These are phyloP conservation scores for Crataegus laevigata DNA, from an alignment of 306 rosid genomes.

Conservation along the genomic window DNA sequence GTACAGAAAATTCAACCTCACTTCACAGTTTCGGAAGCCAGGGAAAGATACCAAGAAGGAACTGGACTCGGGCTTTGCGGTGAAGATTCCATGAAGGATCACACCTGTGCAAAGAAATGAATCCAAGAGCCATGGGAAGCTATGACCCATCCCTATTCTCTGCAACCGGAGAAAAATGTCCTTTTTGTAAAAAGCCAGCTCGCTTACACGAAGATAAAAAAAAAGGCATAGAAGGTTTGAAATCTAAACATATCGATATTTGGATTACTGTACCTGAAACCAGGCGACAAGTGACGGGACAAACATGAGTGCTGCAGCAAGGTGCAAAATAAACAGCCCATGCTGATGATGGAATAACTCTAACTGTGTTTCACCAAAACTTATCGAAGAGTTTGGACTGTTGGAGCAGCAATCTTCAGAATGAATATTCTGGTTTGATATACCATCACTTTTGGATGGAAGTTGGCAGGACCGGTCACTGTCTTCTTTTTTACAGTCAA, in stretches of 20 bases:
- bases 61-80: constrained; percentile 61
- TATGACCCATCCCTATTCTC: constrained; percentile 73
- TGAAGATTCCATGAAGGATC: constrained; percentile 81
- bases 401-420: constrained; percentile 41
- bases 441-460: constrained; percentile 43
- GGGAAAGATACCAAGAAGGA: constrained; percentile 45
- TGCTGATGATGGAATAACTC: constrained; percentile 85
- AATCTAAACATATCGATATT: not conserved
- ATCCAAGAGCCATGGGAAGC: constrained; percentile 82
- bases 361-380: constrained; percentile 73
- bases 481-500: constrained; percentile 32
- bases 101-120: constrained; percentile 65
- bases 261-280: constrained; percentile 61
- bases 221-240: not conserved
- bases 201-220: not conserved
- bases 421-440: constrained; percentile 38
- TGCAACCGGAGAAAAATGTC: constrained; percentile 27
- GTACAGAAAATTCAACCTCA: constrained; percentile 52
- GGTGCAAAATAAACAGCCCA: constrained; percentile 80
- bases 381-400: constrained; percentile 63
- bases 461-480: constrained; percentile 32
- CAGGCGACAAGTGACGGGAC: constrained; percentile 82
- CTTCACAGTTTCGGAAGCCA: constrained; percentile 36
- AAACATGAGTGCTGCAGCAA: constrained; percentile 75
- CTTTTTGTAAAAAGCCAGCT: constrained; percentile 10